Conservation (phyloP, 164 flowering plant genomes). For the Akebia trifoliata region DNA sequence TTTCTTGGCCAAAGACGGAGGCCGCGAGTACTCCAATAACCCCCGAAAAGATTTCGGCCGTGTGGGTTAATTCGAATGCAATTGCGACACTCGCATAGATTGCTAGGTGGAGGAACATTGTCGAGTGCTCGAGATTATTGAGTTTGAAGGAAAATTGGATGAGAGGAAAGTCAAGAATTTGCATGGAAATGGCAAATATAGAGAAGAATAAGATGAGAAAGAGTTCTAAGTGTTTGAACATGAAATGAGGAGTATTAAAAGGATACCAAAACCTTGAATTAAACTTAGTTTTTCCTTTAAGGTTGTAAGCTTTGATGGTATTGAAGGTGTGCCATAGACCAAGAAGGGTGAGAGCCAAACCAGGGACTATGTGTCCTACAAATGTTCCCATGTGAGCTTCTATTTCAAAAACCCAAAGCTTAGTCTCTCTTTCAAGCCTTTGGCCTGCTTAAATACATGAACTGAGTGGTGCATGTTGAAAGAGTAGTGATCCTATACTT, state of each 20-base stretch:
- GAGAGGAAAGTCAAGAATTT: constrained; percentile 47
- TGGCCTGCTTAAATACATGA: constrained; percentile 28
- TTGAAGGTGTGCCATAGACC: constrained; percentile 68
- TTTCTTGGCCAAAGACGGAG: constrained; percentile 69
- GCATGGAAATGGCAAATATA: constrained; percentile 39
- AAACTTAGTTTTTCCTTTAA: constrained; percentile 37
- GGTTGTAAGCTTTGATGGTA: constrained; percentile 39
- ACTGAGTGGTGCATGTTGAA: too few relatives aligned
- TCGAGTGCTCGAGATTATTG: constrained; percentile 56
- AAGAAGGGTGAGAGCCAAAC: constrained; percentile 51
- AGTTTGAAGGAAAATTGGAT: constrained; percentile 42
- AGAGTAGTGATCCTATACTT: neutral
- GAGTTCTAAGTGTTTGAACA: constrained; percentile 50
- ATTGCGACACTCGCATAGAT: constrained; percentile 55
- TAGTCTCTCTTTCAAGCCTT: neutral
- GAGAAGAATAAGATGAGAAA: constrained; percentile 48
- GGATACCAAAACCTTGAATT: constrained; percentile 53
- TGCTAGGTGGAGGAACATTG: constrained; percentile 76
- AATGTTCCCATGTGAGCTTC: constrained; percentile 54
- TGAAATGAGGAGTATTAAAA: constrained; percentile 23
- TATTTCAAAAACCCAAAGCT: neutral
- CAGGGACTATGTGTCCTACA: constrained; percentile 59
- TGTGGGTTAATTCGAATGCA: constrained; percentile 33
- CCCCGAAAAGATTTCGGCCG: constrained; percentile 32
- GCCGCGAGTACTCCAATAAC: constrained; percentile 51